phyloP scores from a whole-genome alignment of 2,329 filamentous ascomycete species.

The Emericellopsis cladophorae region DNA sequence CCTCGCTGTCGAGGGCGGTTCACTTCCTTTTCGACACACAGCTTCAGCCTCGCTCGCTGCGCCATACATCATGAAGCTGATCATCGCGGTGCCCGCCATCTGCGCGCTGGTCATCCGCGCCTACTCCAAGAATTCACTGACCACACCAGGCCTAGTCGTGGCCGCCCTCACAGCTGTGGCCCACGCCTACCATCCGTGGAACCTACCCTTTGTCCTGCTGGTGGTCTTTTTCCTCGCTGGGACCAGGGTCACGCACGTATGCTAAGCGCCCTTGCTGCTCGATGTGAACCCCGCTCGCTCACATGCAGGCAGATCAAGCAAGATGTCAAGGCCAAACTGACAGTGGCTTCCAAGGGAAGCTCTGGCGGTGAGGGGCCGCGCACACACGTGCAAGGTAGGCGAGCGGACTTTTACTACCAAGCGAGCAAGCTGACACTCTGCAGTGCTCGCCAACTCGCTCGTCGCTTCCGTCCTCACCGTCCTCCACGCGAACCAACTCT shows the following conservation, averaged over 20 bases:
- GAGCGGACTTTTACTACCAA: constrained; percentile 2
- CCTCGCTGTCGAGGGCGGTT: too few species aligned
- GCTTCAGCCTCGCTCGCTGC: not conserved
- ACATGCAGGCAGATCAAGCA: constrained; percentile 59
- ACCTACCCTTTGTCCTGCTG: constrained; percentile 75
- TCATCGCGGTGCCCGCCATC: constrained; percentile 45
- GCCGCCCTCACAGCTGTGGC: constrained; percentile 63
- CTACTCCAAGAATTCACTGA: constrained; percentile 64
- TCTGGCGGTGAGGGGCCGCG: constrained; percentile 70
- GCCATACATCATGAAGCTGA: constrained; percentile 35
- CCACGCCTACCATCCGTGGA: constrained; percentile 89
- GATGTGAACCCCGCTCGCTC: constrained; percentile 9
- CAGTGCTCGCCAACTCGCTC: constrained; percentile 74
- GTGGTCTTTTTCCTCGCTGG: constrained; percentile 79
- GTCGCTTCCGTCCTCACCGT: constrained; percentile 56
- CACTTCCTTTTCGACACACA: not conserved
- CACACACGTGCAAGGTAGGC: constrained; percentile 63
- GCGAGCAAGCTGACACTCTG: not conserved
- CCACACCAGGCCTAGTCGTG: constrained; percentile 57
- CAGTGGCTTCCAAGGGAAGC: constrained; percentile 60
- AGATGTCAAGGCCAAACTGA: constrained; percentile 69
- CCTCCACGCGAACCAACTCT: constrained; percentile 48
- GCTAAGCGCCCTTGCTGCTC: not conserved
- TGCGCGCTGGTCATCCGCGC: constrained; percentile 53
- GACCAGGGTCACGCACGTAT: constrained; percentile 70